These are phyloP conservation scores for Ceratocystis cubensis DNA, from an alignment of 2,329 filamentous ascomycete genomes.

Conservation along the genomic window DNA sequence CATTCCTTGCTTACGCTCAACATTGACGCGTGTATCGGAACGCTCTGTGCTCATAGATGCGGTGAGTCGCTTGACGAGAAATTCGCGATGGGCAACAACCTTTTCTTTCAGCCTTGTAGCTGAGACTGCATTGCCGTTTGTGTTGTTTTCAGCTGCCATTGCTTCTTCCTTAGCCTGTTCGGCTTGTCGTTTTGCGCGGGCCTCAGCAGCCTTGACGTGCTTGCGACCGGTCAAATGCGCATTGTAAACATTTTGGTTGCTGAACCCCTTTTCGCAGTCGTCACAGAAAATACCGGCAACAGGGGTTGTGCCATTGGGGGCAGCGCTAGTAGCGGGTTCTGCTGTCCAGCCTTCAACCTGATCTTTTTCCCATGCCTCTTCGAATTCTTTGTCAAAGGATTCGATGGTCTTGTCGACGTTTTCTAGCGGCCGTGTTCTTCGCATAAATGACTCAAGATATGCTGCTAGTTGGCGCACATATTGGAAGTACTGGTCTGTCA, in stretches of 20 bases:
- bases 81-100: conserved; percentile 79
- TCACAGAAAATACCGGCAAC: conserved; percentile 70
- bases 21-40: conserved; percentile 80
- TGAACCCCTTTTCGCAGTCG: conserved; percentile 89
- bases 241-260: conserved; percentile 89
- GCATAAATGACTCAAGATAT: conserved; percentile 82
- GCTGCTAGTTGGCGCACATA: conserved; percentile 69
- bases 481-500: conserved; percentile 83
- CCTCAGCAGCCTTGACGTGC: conserved; percentile 71
- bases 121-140: conserved; percentile 28
- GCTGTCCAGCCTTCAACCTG: conserved; percentile 66
- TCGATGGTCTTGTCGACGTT: conserved; percentile 67
- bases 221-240: conserved; percentile 83
- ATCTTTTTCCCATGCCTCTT: conserved; percentile 66
- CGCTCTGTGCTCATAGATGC: conserved; percentile 76
- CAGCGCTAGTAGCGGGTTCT: conserved; percentile 35
- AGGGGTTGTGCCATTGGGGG: conserved; percentile 19
- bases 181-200: conserved; percentile 40
- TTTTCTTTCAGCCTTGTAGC: conserved; percentile 65
- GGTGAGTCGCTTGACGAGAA: conserved; percentile 66
- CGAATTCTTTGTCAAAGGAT: conserved; percentile 72
- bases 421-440: conserved; percentile 71
- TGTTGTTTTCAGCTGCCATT: conserved; percentile 23
- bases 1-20: conserved; percentile 94
- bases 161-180: conserved; percentile 25